Base-by-base conservation (phyloP, 495 filamentous ascomycete genomes). In the Penicillium roqueforti region DNA sequence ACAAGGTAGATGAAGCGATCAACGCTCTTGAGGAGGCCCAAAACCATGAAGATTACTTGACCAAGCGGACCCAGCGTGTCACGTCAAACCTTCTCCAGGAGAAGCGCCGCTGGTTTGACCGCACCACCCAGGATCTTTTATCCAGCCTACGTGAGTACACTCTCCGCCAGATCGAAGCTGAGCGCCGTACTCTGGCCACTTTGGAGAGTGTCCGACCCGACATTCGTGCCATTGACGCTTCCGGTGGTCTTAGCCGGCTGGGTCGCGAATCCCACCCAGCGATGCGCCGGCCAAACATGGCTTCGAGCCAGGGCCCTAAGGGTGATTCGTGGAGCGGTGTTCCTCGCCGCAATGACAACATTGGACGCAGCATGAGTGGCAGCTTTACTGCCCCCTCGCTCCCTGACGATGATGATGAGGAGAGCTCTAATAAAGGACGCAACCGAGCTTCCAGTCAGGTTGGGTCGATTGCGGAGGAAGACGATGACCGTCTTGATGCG, bases 291-390 rank as follows among this genome's bases (percentile, higher is more conserved):
- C 64, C 87, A 19, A 96, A 88, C 64, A 66, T 95, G 39, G 84
- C 86, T 3, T 86, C 87, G 6, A 91, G 87, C 61, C 93, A 98
- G 69, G 95, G 95, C 2, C 92, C 93, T 13, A 91, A 91, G 72
- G 93, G 95, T 5, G 93, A 98, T 67, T 87, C 95, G 8, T 98
- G 93, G 93, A 95, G 90, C 62, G 95, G 95, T 29, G 89, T 96
- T 28, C 89, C 91, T 18, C 82, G 93, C 56, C 80, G 91, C 56
- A 78, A 80, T 32, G 89, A 91, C 62, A 86, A 81, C n/a, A 67
- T 89, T 47, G 85, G 82, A 54, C 78, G 92, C 56, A 88, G 85
- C 66, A 80, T 91, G 57, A 89, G 85, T 61, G 87, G 88, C 32
- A 86, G 83, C 60, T 81, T 90, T 36, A 68, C 74, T 11, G 65